Evolutionary conservation across 2,329 filamentous ascomycete genomes (phyloP).

Genomic region (Cladosporium velox): DNA sequence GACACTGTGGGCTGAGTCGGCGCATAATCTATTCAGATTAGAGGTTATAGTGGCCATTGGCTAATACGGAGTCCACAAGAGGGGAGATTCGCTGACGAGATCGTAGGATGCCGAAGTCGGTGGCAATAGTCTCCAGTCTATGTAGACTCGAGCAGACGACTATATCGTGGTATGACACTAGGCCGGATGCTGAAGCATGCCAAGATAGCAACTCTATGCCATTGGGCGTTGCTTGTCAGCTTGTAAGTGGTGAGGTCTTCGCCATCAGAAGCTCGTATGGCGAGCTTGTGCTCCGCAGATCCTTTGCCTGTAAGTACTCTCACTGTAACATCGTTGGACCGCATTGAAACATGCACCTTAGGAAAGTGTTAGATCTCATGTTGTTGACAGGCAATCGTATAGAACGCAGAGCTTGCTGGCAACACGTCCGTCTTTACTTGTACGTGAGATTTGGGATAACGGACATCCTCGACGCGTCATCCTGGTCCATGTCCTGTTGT

Average conservation of each 20-base stretch:
- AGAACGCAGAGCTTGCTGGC: neutral
- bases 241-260: neutral
- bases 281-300: neutral
- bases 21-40: neutral
- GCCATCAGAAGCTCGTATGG: neutral
- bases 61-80: neutral
- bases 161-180: neutral
- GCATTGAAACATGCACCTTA: neutral
- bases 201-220: neutral
- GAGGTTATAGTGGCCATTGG: neutral
- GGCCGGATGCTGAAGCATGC: neutral
- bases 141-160: neutral
- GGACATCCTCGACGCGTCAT: no score
- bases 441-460: no score
- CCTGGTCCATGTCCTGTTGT: no score
- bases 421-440: neutral
- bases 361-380: neutral
- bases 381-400: neutral
- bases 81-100: neutral
- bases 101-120: neutral
- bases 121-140: neutral
- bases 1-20: neutral
- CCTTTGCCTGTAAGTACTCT: neutral
- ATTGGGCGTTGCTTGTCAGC: neutral
- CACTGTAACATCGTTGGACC: neutral